Percentiles rank a stretch among this genome's conserved stretches.
Evolutionary conservation across 2,329 filamentous ascomycete species (phyloP).

Genomic region (Teratosphaeria viscida): DNA sequence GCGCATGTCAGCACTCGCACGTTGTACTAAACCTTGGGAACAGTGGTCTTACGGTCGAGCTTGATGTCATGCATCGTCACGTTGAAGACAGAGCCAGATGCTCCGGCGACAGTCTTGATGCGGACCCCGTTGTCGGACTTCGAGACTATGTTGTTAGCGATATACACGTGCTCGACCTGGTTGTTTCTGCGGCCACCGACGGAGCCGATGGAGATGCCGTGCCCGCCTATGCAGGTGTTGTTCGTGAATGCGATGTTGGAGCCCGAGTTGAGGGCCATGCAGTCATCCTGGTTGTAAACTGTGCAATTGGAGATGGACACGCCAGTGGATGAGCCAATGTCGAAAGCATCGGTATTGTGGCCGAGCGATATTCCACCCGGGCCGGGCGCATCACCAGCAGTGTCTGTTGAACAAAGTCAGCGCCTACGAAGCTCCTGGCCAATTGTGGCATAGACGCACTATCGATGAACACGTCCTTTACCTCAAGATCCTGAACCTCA

Average conservation of each 20-base stretch:
- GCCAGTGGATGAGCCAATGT: conserved; percentile 16
- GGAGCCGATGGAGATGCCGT: conserved; percentile 46
- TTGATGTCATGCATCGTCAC: conserved; percentile 45
- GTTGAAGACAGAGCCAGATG: conserved; percentile 40
- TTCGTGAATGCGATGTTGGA: conserved; percentile 29
- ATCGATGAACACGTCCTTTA: conserved; percentile 45
- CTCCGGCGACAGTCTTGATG: conserved; percentile 44
- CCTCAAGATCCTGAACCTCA: conserved; percentile 30
- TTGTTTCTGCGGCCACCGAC: conserved; percentile 45
- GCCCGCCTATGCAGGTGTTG: conserved; percentile 37
- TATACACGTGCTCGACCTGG: conserved; percentile 37
- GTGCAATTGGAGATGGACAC: conserved; percentile 17
- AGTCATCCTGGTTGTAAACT: conserved; percentile 23
- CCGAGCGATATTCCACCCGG: conserved; percentile 1
- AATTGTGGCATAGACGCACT: conserved; percentile 25
- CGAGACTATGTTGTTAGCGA: conserved; percentile 33
- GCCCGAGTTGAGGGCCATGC: conserved; percentile 24
- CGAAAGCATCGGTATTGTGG: conserved; percentile 24
- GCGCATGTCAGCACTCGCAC: not conserved
- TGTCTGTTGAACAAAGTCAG: not conserved
- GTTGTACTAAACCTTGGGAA: not conserved
- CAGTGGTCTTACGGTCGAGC: conserved; percentile 22
- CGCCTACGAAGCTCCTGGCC: not conserved
- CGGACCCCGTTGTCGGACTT: conserved; percentile 41
- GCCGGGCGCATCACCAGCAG: conserved; percentile 35